Evolutionary conservation across 1,284 basidiomycete species (phyloP).

Genomic region (Leccinum griseonigrum): DNA sequence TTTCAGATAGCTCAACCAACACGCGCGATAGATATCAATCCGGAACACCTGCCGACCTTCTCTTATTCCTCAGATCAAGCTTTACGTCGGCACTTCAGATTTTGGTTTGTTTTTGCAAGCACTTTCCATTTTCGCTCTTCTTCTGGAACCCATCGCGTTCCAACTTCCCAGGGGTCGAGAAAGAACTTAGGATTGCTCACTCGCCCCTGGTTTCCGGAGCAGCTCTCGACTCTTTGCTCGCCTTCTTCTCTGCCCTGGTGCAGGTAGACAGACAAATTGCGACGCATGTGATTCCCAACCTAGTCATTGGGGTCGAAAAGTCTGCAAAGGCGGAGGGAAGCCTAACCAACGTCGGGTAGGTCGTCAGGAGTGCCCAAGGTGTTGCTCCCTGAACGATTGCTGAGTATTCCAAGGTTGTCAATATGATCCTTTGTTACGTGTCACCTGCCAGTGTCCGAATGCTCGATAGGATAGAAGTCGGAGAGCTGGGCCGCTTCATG

Average conservation of each 20-base stretch:
- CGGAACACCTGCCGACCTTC: constrained; percentile 53
- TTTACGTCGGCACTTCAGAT: constrained; percentile 71
- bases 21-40: constrained; percentile 52
- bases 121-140: constrained; percentile 65
- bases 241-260: constrained; percentile 80
- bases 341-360: constrained; percentile 71
- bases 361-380: constrained; percentile 66
- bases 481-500: constrained; percentile 88
- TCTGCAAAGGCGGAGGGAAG: constrained; percentile 54
- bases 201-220: constrained; percentile 75
- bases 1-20: constrained; percentile 11
- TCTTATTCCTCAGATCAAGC: constrained; percentile 72
- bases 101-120: constrained; percentile 78
- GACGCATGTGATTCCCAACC: constrained; percentile 69
- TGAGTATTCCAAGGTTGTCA: constrained; percentile 76
- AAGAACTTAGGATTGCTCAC: constrained; percentile 72
- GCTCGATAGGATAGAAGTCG: constrained; percentile 46
- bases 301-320: constrained; percentile 63
- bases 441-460: constrained; percentile 1
- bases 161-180: constrained; percentile 67
- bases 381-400: constrained; percentile 79
- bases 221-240: constrained; percentile 76
- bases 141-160: constrained; percentile 56
- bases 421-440: constrained; percentile 33
- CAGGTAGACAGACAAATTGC: constrained; percentile 79